phyloP scores from a whole-genome alignment of 2,329 filamentous ascomycete genomes.

The Aspergillus awamori region DNA sequence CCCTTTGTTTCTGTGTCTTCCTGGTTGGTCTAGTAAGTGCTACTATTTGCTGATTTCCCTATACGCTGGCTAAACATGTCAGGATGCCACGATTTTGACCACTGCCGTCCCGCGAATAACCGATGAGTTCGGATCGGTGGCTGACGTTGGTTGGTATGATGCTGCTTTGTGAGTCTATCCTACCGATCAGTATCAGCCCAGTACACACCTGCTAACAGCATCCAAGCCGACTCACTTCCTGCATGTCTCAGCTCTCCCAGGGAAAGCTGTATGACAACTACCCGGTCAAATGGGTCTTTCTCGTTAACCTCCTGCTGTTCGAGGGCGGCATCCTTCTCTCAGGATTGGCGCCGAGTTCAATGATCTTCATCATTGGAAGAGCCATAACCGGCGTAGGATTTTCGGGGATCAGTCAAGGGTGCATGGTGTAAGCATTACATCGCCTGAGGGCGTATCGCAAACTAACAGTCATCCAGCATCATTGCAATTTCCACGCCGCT shows the following conservation, averaged over 20 bases:
- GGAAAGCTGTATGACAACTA: conserved; percentile 3
- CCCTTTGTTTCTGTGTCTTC: conserved; percentile 9
- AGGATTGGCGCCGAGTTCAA: background rate
- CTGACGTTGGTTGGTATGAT: conserved; percentile 5
- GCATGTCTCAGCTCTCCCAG: conserved; percentile 1
- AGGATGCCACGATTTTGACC: conserved; percentile 5
- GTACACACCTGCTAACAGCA: background rate
- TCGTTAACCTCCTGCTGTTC: background rate
- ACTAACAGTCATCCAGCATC: background rate
- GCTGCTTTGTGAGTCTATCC: background rate
- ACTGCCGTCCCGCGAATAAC: background rate
- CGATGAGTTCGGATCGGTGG: conserved; percentile 3
- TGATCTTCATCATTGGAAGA: conserved; percentile 1
- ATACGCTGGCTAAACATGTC: too few species aligned
- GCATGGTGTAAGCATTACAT: background rate
- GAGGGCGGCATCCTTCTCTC: background rate
- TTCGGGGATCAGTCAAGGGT: background rate
- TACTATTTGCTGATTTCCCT: background rate
- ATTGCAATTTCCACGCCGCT: background rate
- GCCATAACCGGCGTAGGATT: background rate
- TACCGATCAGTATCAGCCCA: background rate
- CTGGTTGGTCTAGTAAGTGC: background rate
- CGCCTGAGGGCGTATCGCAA: too few species aligned
- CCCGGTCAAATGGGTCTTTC: conserved; percentile 1
- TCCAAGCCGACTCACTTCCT: background rate